These are phyloP conservation scores for Rhizopogon sp. DNA, from an alignment of 768 basidiomycete genomes.

Conservation along the genomic window DNA sequence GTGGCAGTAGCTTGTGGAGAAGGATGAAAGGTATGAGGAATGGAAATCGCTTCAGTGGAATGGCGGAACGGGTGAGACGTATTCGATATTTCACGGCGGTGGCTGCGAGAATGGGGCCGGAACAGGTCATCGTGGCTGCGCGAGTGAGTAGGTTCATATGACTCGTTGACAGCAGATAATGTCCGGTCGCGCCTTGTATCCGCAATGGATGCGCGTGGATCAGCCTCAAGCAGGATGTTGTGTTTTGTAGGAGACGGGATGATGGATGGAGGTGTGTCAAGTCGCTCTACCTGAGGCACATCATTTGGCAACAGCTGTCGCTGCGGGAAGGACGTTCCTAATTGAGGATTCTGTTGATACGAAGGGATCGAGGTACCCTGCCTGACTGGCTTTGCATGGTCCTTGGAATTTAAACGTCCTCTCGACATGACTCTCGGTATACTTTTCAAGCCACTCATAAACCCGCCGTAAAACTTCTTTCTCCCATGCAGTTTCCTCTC, in stretches of 20 bases:
- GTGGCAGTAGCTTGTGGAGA: constrained; percentile 20
- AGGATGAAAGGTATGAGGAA: constrained; percentile 2
- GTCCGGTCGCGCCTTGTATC: neutral
- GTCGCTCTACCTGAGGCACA: constrained; percentile 2
- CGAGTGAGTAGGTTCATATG: neutral
- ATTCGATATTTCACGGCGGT: neutral
- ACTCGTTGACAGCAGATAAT: neutral
- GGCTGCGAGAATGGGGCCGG: neutral
- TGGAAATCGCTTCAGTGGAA: neutral
- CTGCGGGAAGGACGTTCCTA: neutral
- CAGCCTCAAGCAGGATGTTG: neutral
- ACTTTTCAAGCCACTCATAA: constrained; percentile 25
- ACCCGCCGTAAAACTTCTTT: constrained; percentile 25
- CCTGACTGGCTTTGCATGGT: constrained; percentile 17
- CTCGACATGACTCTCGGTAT: constrained; percentile 30
- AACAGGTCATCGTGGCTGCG: neutral
- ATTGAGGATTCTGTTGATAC: constrained; percentile 12
- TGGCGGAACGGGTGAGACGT: neutral
- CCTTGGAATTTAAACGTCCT: constrained; percentile 16
- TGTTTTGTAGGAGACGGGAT: neutral
- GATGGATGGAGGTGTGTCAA: neutral
- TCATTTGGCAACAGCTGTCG: neutral
- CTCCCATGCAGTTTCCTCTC: constrained; percentile 22
- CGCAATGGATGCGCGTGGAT: constrained; percentile 1
- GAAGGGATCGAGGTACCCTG: constrained; percentile 15